Conservation (phyloP, 2,329 filamentous ascomycete genomes). For the Triangularia setosa region DNA sequence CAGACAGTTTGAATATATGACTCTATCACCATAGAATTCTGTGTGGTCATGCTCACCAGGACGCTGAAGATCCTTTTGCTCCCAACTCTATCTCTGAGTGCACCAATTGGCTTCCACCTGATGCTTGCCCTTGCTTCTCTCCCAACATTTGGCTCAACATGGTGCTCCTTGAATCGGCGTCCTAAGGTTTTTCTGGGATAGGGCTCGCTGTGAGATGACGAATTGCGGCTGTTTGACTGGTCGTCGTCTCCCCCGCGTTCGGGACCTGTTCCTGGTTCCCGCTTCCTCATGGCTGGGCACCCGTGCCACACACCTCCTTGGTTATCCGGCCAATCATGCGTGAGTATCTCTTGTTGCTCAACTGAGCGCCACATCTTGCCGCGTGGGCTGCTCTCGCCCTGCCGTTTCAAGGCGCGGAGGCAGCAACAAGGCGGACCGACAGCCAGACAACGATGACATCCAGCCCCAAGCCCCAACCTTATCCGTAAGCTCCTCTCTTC, state of each 20-base stretch:
- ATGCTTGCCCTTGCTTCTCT: not conserved
- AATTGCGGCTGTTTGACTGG: constrained; percentile 14
- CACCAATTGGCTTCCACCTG: not conserved
- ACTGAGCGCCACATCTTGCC: not conserved
- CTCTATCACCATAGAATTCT: not conserved
- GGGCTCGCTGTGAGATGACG: constrained; percentile 12
- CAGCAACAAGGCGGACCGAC: not conserved
- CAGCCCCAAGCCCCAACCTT: not conserved
- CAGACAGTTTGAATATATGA: not conserved
- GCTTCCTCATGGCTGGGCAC: not conserved
- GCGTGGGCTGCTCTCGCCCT: not conserved
- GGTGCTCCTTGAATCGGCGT: constrained; percentile 4
- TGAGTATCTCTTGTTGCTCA: not conserved
- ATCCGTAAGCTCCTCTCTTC: not conserved
- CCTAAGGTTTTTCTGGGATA: not conserved
- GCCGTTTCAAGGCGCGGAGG: not conserved
- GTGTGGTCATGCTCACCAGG: not conserved
- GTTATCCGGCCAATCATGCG: not conserved
- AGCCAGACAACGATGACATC: not conserved
- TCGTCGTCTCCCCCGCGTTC: not conserved
- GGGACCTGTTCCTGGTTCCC: constrained; percentile 1
- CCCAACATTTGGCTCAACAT: constrained; percentile 5
- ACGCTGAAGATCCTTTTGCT: not conserved
- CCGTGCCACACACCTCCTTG: not conserved
- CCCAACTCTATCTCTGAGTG: not conserved